Evolutionary conservation across 352 stramenopile genomes (phyloP).

Genomic region (Globisporangium rhizosaccharum): DNA sequence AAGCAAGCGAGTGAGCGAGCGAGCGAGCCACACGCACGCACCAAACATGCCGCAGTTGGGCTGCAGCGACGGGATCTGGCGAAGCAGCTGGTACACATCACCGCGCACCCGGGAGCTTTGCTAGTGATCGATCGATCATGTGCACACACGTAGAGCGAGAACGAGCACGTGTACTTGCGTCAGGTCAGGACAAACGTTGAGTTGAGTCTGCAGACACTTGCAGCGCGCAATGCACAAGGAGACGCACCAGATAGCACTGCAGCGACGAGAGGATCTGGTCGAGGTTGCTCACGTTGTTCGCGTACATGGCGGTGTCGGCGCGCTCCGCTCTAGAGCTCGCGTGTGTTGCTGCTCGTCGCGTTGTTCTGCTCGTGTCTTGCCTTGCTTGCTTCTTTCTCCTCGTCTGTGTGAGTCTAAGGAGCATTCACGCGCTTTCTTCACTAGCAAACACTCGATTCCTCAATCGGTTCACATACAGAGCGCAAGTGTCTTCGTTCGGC

Average conservation of each 20-base stretch:
- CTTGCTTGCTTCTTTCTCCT: no score
- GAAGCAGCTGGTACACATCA: conserved; percentile 81
- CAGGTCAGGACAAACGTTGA: not conserved
- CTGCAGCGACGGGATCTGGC: conserved; percentile 82
- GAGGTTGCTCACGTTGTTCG: conserved; percentile 83
- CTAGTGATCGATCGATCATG: conserved; percentile 16
- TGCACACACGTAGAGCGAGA: not conserved
- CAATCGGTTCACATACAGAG: no score
- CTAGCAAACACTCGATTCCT: no score
- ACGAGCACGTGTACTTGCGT: not conserved
- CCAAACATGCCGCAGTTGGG: conserved; percentile 83
- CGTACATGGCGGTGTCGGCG: conserved; percentile 46
- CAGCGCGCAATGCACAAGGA: not conserved
- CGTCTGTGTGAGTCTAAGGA: no score
- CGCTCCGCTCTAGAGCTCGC: no score
- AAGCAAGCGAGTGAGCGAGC: no score
- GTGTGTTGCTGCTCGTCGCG: not conserved
- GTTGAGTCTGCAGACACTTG: not conserved
- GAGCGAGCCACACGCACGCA: conserved; percentile 13
- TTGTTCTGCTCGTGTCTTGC: not conserved
- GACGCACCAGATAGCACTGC: conserved; percentile 69
- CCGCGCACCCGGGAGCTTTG: conserved; percentile 80
- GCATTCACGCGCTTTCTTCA: no score
- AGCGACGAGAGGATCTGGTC: conserved; percentile 85
- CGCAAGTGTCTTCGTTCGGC: no score